These are phyloP conservation scores for Aspergillus fructus DNA, from an alignment of 2,329 filamentous ascomycete species.

Conservation along the genomic window DNA sequence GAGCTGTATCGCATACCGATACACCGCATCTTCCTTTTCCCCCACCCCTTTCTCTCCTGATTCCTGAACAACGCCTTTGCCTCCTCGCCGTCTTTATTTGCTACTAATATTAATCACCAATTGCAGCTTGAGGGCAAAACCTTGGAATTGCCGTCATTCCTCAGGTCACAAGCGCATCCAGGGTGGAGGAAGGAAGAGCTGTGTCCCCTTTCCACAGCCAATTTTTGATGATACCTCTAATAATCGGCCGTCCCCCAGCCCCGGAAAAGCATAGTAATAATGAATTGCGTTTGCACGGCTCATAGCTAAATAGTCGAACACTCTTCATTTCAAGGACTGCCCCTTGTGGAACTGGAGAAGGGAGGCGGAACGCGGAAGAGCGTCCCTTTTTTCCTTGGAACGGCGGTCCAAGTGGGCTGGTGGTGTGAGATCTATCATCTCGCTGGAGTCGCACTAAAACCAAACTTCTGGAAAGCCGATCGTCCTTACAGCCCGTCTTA, in stretches of 20 bases:
- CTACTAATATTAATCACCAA: neutral
- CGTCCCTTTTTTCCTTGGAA: slow-evolving; percentile 15
- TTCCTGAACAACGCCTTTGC: slow-evolving; percentile 8
- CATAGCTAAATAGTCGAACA: neutral
- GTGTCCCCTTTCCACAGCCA: neutral
- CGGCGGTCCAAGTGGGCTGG: slow-evolving; percentile 17
- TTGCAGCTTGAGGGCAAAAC: neutral
- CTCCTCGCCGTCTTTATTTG: slow-evolving; percentile 3
- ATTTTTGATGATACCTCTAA: neutral
- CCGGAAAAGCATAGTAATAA: neutral
- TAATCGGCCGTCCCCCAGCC: neutral
- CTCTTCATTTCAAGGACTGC: neutral
- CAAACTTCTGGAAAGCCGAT: slow-evolving; percentile 36
- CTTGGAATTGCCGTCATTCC: neutral
- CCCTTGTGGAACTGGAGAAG: neutral
- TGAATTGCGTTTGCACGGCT: neutral
- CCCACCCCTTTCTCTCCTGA: neutral
- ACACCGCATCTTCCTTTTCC: slow-evolving; percentile 8
- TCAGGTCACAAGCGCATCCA: slow-evolving; percentile 1
- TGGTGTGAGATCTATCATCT: slow-evolving; percentile 40
- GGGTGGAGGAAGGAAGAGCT: neutral
- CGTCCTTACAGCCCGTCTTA: slow-evolving; percentile 33
- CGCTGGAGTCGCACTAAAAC: slow-evolving; percentile 34
- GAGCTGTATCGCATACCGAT: neutral
- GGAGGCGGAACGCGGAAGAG: neutral